Evolutionary conservation across 169 alveolate species (phyloP).

Genomic region (Plasmodium gonderi): DNA sequence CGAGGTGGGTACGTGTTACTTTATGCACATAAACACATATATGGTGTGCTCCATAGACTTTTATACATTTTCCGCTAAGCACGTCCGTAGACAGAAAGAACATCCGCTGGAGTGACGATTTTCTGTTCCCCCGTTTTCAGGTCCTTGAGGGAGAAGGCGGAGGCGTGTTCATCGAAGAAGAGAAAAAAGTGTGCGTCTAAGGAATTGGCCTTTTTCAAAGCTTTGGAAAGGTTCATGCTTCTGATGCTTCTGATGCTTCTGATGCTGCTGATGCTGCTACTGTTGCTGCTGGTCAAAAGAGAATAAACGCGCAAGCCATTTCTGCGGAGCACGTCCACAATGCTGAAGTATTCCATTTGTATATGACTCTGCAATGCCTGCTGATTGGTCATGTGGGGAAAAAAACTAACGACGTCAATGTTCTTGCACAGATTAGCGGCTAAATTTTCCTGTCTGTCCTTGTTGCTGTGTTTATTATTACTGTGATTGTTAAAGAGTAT

Average conservation of each 20-base stretch:
- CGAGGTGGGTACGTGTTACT: too few species aligned
- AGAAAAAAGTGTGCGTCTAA: slow-evolving; percentile 13
- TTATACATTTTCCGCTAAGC: not conserved
- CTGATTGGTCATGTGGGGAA: not conserved
- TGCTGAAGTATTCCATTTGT: slow-evolving; percentile 34
- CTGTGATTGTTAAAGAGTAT: slow-evolving; percentile 24
- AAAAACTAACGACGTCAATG: slow-evolving; percentile 43
- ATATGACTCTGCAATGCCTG: not conserved
- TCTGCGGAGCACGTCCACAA: slow-evolving; percentile 18
- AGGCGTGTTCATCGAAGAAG: slow-evolving; percentile 11
- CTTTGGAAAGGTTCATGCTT: slow-evolving; percentile 32
- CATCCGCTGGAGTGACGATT: slow-evolving; percentile 14
- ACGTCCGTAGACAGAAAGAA: slow-evolving; percentile 3
- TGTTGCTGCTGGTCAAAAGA: not conserved
- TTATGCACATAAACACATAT: too few species aligned
- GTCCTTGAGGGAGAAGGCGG: slow-evolving; percentile 9
- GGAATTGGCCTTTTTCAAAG: slow-evolving; percentile 53
- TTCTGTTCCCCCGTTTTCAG: slow-evolving; percentile 43
- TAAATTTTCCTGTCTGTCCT: not conserved
- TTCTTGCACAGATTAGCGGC: not conserved
- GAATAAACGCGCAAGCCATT: slow-evolving; percentile 24
- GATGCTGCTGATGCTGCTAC: not conserved
- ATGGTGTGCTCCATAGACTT: too few species aligned
- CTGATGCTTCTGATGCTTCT: too few species aligned
- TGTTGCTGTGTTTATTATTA: not conserved